These are phyloP conservation scores for Sisymbrium irio DNA, from an alignment of 345 rosid species.

Conservation along the genomic window DNA sequence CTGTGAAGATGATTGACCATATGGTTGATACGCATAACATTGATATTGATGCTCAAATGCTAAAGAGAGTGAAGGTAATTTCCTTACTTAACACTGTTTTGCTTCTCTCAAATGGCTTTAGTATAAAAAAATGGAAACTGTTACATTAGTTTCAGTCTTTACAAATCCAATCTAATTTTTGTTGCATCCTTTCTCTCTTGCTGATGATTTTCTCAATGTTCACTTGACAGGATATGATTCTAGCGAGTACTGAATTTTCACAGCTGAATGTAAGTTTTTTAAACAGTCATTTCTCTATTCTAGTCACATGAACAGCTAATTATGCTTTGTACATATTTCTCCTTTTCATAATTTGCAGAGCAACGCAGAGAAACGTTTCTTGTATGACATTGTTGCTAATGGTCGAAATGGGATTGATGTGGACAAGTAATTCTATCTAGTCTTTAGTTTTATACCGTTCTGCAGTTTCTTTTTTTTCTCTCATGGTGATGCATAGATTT, in stretches of 20 bases:
- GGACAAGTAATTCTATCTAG: conserved; percentile 59
- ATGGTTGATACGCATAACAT: conserved; percentile 81
- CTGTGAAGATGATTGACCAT: conserved; percentile 67
- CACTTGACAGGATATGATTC: conserved; percentile 76
- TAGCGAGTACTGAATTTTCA: conserved; percentile 64
- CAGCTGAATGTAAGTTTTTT: conserved; percentile 50
- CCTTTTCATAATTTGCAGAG: conserved; percentile 40
- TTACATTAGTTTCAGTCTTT: background rate
- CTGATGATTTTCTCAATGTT: conserved; percentile 12
- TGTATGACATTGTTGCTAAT: conserved; percentile 96
- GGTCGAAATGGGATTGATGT: conserved; percentile 97
- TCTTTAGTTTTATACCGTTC: conserved; percentile 11
- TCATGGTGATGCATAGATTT: background rate
- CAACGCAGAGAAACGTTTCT: conserved; percentile 61
- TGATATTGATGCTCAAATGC: conserved; percentile 74
- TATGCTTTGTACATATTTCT: conserved; percentile 10
- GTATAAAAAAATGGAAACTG: conserved; percentile 5
- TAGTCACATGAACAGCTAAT: conserved; percentile 17
- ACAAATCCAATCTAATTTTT: background rate
- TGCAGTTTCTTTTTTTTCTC: conserved; percentile 7
- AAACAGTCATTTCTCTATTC: background rate
- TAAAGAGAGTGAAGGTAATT: conserved; percentile 73
- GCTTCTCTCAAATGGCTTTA: conserved; percentile 13
- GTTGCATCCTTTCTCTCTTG: conserved; percentile 13
- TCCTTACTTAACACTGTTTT: conserved; percentile 15